Conservation (phyloP, 2,329 filamentous ascomycete genomes). For the Colletotrichum incanum region DNA sequence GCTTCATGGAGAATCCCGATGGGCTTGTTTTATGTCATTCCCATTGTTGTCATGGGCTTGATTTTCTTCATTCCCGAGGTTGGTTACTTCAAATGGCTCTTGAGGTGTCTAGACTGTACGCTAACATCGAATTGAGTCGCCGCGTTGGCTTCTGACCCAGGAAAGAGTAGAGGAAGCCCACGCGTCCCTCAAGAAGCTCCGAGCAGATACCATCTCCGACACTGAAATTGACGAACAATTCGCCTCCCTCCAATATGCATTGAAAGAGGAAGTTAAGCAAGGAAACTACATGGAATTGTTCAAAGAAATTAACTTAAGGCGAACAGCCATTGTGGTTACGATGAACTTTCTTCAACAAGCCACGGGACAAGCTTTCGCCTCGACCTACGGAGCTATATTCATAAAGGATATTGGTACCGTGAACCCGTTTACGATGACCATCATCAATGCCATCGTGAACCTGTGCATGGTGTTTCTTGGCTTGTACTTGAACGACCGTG, state of each 20-base stretch:
- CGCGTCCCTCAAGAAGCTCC: slow-evolving; percentile 46
- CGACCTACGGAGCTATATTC: slow-evolving; percentile 47
- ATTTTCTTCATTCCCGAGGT: slow-evolving; percentile 52
- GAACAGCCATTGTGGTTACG: slow-evolving; percentile 47
- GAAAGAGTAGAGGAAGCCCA: slow-evolving; percentile 51
- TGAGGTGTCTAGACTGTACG: neutral
- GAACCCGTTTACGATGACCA: slow-evolving; percentile 49
- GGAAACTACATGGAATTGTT: slow-evolving; percentile 48
- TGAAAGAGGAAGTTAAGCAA: slow-evolving; percentile 33
- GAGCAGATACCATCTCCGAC: slow-evolving; percentile 45
- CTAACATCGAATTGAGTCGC: slow-evolving; percentile 42
- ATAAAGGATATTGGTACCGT: slow-evolving; percentile 50
- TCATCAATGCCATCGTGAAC: slow-evolving; percentile 35
- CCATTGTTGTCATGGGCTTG: slow-evolving; percentile 48
- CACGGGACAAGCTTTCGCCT: slow-evolving; percentile 45
- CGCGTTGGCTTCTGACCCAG: slow-evolving; percentile 51
- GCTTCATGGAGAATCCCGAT: slow-evolving; percentile 54
- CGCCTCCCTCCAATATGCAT: slow-evolving; percentile 25
- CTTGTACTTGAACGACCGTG: slow-evolving; percentile 31
- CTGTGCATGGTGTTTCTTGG: slow-evolving; percentile 27
- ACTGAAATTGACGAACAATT: slow-evolving; percentile 48
- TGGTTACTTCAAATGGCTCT: neutral
- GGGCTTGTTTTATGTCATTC: slow-evolving; percentile 54
- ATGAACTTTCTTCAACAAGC: slow-evolving; percentile 46
- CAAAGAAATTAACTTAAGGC: slow-evolving; percentile 47